Conservation (phyloP, 805 yeast genomes). For the Metahyphopichia silvanorum region DNA sequence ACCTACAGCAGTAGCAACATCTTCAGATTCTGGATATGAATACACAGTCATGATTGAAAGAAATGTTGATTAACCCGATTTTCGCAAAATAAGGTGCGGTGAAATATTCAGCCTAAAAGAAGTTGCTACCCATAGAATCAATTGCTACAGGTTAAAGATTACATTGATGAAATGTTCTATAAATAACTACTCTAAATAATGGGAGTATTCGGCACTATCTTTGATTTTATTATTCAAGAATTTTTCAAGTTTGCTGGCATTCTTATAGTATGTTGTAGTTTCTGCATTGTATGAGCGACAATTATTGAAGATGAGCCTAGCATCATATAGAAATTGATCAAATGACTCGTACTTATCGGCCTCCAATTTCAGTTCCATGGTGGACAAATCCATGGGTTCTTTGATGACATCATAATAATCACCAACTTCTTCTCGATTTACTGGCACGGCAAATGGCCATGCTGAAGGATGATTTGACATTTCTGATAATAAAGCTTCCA, state of each 20-base stretch:
- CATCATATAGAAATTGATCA: slow-evolving; percentile 89
- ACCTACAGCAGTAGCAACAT: slow-evolving; percentile 68
- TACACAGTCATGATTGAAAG: slow-evolving; percentile 32
- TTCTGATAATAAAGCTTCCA: slow-evolving; percentile 86
- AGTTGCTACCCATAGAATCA: too few relatives aligned
- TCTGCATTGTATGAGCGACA: slow-evolving; percentile 93
- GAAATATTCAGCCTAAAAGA: too few relatives aligned
- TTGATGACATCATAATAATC: slow-evolving; percentile 95
- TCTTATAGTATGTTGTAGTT: slow-evolving; percentile 90
- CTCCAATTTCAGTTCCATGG: slow-evolving; percentile 92
- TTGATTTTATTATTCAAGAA: slow-evolving; percentile 77
- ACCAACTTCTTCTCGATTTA: slow-evolving; percentile 88
- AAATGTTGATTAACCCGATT: too few relatives aligned
- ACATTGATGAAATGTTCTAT: too few relatives aligned
- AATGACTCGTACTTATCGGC: slow-evolving; percentile 87
- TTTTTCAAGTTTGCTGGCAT: slow-evolving; percentile 91
- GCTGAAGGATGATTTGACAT: slow-evolving; percentile 93
- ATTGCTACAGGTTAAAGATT: too few relatives aligned
- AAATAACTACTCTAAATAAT: slow-evolving; percentile 54
- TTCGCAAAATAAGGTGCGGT: too few relatives aligned
- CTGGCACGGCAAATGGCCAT: slow-evolving; percentile 97
- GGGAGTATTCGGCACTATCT: slow-evolving; percentile 91
- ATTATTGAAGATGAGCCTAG: slow-evolving; percentile 80
- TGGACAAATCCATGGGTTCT: slow-evolving; percentile 96
- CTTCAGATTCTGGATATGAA: slow-evolving; percentile 51